Evolutionary conservation across 768 basidiomycete species (phyloP).

Genomic region (Psilocybe cyanescens): DNA sequence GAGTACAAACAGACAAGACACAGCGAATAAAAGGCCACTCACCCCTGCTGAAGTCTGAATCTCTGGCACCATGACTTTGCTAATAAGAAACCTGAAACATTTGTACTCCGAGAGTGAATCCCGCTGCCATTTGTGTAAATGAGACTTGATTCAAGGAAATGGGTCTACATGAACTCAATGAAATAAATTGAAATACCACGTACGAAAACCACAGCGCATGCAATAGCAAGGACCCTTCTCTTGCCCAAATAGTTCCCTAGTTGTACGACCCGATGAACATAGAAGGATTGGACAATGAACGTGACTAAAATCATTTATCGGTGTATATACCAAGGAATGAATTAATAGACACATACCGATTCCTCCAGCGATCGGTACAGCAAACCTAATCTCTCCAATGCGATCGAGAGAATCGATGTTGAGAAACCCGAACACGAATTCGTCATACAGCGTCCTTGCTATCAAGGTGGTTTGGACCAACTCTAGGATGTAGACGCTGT

Average conservation of each 20-base stretch:
- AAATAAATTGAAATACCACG: background rate
- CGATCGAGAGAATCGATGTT: slow-evolving; percentile 5
- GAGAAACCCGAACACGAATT: slow-evolving; percentile 10
- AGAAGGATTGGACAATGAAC: slow-evolving; percentile 7
- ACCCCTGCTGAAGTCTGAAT: slow-evolving; percentile 1
- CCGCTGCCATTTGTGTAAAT: background rate
- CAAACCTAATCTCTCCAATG: slow-evolving; percentile 8
- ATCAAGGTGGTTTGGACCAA: slow-evolving; percentile 11
- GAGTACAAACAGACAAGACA: background rate
- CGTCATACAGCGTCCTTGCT: slow-evolving; percentile 2
- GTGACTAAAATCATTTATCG: background rate
- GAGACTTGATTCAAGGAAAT: background rate
- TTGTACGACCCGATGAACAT: slow-evolving; percentile 5
- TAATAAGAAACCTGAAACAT: slow-evolving; percentile 1
- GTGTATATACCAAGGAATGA: background rate
- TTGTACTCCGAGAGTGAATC: background rate
- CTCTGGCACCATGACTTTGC: slow-evolving; percentile 1
- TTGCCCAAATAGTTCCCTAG: background rate
- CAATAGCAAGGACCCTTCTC: background rate
- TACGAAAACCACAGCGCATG: background rate
- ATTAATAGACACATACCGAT: background rate
- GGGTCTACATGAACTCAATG: background rate
- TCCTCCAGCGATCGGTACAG: slow-evolving; percentile 2
- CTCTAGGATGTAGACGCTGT: slow-evolving; percentile 15
- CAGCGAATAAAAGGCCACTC: background rate